Conservation (phyloP, 306 rosid species). For the Spatholobus suberectus region DNA sequence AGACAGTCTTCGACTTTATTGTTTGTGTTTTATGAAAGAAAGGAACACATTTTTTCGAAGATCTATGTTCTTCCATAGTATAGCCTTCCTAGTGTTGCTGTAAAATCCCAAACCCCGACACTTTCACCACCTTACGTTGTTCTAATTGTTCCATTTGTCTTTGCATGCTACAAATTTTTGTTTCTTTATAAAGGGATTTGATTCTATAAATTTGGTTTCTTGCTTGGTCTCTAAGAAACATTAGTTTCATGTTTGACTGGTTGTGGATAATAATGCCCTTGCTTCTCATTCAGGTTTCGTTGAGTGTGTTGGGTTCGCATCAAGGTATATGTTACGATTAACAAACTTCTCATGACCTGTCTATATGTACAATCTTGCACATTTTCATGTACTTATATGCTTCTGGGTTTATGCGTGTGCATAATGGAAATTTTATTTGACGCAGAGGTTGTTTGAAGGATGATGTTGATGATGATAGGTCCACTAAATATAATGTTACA, state of each 20-base stretch:
- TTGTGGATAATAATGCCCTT: constrained; percentile 63
- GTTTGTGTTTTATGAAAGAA: background rate
- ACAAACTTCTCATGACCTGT: constrained; percentile 19
- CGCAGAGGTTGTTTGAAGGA: too few relatives aligned
- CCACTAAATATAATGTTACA: too few relatives aligned
- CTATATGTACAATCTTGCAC: background rate
- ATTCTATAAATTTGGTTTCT: background rate
- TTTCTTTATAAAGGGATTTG: background rate
- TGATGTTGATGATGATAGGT: too few relatives aligned
- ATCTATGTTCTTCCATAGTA: background rate
- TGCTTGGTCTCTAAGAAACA: constrained; percentile 32
- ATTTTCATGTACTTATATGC: constrained; percentile 2
- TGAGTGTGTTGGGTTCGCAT: constrained; percentile 73
- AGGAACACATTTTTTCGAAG: background rate
- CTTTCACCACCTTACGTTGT: constrained; percentile 3
- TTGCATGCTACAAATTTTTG: constrained; percentile 16
- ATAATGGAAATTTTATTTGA: constrained; percentile 1
- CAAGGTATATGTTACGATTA: constrained; percentile 56
- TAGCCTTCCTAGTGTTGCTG: background rate
- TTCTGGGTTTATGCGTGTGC: background rate
- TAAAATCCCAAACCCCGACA: too few relatives aligned
- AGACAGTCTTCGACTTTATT: too few relatives aligned
- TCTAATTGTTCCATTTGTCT: constrained; percentile 29
- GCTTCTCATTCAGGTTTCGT: constrained; percentile 71
- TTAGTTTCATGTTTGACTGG: constrained; percentile 55